These are phyloP conservation scores for Massariosphaeria phaeospora DNA, from an alignment of 495 filamentous ascomycete species.

Conservation along the genomic window DNA sequence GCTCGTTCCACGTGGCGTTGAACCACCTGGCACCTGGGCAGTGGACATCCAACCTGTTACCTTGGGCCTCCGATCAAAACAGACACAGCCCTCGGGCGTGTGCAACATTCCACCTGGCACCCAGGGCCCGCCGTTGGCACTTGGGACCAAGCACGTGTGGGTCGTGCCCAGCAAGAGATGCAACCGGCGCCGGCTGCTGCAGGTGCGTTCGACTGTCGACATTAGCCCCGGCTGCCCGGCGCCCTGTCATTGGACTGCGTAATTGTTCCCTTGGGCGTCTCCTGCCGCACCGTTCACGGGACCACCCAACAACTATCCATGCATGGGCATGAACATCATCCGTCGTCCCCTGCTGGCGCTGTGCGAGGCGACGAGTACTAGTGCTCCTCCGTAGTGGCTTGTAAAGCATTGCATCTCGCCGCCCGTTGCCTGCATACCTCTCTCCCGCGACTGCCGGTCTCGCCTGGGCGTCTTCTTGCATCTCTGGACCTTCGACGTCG, in stretches of 20 bases:
- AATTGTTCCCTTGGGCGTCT: not conserved
- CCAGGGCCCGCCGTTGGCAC: too few relatives aligned
- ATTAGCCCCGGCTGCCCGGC: too few relatives aligned
- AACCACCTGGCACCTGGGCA: not conserved
- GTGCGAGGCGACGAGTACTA: not conserved
- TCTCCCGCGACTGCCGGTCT: not conserved
- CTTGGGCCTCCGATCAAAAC: not conserved
- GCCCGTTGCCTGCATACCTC: not conserved
- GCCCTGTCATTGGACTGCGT: not conserved
- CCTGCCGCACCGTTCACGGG: not conserved
- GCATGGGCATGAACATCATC: conserved; percentile 5
- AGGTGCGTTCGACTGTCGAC: too few relatives aligned
- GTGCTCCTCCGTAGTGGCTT: not conserved
- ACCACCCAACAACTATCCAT: not conserved
- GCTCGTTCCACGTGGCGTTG: not conserved
- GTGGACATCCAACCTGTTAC: not conserved
- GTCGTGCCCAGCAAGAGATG: too few relatives aligned
- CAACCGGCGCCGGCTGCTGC: too few relatives aligned
- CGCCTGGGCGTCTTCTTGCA: not conserved
- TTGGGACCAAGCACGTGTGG: too few relatives aligned
- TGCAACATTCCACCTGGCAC: too few relatives aligned
- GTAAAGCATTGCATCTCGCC: not conserved
- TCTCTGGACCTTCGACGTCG: conserved; percentile 2
- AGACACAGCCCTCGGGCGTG: too few relatives aligned
- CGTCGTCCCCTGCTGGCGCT: not conserved